Evolutionary conservation across 1,139 yeast genomes (phyloP).

Genomic region (Nakaseomyces bracarensis): DNA sequence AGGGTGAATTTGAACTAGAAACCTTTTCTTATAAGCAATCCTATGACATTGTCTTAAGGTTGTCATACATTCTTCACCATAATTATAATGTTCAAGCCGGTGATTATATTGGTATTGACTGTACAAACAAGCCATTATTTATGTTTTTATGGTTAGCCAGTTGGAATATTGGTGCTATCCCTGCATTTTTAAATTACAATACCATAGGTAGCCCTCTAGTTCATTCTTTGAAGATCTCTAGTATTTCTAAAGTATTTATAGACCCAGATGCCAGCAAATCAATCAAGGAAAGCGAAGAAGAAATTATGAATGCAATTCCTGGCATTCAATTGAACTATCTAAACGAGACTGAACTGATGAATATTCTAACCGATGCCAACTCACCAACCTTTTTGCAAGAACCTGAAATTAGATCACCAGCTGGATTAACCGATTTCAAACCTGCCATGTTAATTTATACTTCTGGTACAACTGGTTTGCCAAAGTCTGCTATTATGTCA

Average conservation of each 20-base stretch:
- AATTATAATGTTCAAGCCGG: slow-evolving; percentile 58
- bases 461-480: slow-evolving; percentile 92
- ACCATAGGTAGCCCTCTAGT: slow-evolving; percentile 63
- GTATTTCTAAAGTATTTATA: slow-evolving; percentile 57
- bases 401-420: slow-evolving; percentile 47
- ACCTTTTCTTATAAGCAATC: slow-evolving; percentile 60
- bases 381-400: slow-evolving; percentile 49
- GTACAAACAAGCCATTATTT: slow-evolving; percentile 77
- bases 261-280: slow-evolving; percentile 62
- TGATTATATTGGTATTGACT: slow-evolving; percentile 69
- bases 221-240: slow-evolving; percentile 70
- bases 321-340: slow-evolving; percentile 43
- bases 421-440: slow-evolving; percentile 45
- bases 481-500: slow-evolving; percentile 89
- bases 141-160: slow-evolving; percentile 73
- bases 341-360: slow-evolving; percentile 44
- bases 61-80: slow-evolving; percentile 55
- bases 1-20: slow-evolving; percentile 54
- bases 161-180: slow-evolving; percentile 88
- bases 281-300: slow-evolving; percentile 46
- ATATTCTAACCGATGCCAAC: slow-evolving; percentile 39
- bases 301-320: slow-evolving; percentile 37
- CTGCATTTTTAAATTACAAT: slow-evolving; percentile 82
- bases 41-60: slow-evolving; percentile 53
- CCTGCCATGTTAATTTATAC: slow-evolving; percentile 77